Conservation (phyloP, 352 stramenopile genomes). For the Peronospora farinosa region DNA sequence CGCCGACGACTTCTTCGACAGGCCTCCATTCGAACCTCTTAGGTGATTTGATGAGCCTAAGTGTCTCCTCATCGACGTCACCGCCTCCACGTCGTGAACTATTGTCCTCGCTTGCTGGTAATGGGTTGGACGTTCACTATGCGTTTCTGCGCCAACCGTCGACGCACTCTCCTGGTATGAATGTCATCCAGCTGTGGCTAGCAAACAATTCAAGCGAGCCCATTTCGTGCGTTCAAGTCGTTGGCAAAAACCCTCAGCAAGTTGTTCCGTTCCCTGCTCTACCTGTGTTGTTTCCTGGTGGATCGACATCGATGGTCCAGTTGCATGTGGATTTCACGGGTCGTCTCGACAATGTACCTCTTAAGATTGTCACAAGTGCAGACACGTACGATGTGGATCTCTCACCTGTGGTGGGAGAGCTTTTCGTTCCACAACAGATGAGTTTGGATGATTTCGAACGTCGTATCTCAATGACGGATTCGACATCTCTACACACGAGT, state of each 20-base stretch:
- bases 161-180: slow-evolving; percentile 56
- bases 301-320: slow-evolving; percentile 62
- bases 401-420: slow-evolving; percentile 50
- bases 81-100: slow-evolving; percentile 39
- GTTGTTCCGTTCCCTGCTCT: slow-evolving; percentile 81
- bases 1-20: slow-evolving; percentile 9
- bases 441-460: slow-evolving; percentile 67
- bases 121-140: slow-evolving; percentile 63
- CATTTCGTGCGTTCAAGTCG: slow-evolving; percentile 45
- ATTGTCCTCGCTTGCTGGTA: slow-evolving; percentile 44
- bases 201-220: slow-evolving; percentile 58
- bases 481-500: slow-evolving; percentile 49
- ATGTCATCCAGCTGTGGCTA: slow-evolving; percentile 66
- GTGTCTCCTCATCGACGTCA: slow-evolving; percentile 35
- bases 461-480: slow-evolving; percentile 51
- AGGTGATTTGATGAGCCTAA: slow-evolving; percentile 58
- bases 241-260: slow-evolving; percentile 33
- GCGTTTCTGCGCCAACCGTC: slow-evolving; percentile 57
- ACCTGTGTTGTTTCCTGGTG: slow-evolving; percentile 75
- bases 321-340: slow-evolving; percentile 81
- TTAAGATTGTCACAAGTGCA: slow-evolving; percentile 53
- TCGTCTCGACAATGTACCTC: slow-evolving; percentile 54
- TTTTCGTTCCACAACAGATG: slow-evolving; percentile 66
- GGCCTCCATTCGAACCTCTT: slow-evolving; percentile 29
- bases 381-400: slow-evolving; percentile 56